A percentile compares a stretch with the other conserved stretches of the same genome.
These are phyloP conservation scores for Ascochyta fabae DNA, from an alignment of 2,329 filamentous ascomycete genomes.

Conservation along the genomic window DNA sequence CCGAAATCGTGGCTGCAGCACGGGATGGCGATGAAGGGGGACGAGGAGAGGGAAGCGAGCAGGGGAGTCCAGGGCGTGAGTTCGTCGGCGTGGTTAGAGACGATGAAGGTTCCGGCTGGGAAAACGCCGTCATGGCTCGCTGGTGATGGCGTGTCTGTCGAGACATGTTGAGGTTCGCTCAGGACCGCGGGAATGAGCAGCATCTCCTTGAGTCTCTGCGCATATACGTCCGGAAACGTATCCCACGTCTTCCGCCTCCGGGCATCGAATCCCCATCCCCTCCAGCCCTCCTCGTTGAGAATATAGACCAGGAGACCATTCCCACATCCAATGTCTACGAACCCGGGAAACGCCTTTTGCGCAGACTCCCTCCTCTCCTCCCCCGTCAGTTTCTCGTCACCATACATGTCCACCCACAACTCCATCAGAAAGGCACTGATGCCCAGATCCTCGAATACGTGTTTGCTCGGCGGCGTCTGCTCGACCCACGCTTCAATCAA, in stretches of 20 bases:
- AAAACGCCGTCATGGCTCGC: slow-evolving; percentile 68
- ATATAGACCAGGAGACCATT: slow-evolving; percentile 91
- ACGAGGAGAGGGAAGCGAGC: slow-evolving; percentile 75
- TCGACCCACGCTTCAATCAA: slow-evolving; percentile 84
- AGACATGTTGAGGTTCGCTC: background rate
- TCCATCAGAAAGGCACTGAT: slow-evolving; percentile 94
- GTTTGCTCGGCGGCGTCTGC: slow-evolving; percentile 84
- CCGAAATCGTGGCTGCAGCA: slow-evolving; percentile 91
- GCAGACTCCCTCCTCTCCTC: slow-evolving; percentile 7
- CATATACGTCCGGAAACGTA: slow-evolving; percentile 65
- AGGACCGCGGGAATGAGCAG: slow-evolving; percentile 66
- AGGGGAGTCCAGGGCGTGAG: slow-evolving; percentile 95
- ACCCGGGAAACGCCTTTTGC: slow-evolving; percentile 72
- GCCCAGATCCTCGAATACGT: slow-evolving; percentile 91
- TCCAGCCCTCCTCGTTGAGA: slow-evolving; percentile 78
- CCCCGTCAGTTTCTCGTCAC: slow-evolving; percentile 11
- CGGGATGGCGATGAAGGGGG: slow-evolving; percentile 89
- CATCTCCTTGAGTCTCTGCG: slow-evolving; percentile 62
- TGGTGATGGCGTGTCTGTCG: background rate
- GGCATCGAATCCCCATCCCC: slow-evolving; percentile 91
- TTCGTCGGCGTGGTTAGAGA: slow-evolving; percentile 97
- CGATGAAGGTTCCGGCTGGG: slow-evolving; percentile 79
- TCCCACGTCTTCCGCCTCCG: slow-evolving; percentile 84
- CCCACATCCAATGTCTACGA: slow-evolving; percentile 94
- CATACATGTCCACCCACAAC: slow-evolving; percentile 87